phyloP scores from a whole-genome alignment of 1,284 basidiomycete genomes.

The Cryptococcus amylolentus region DNA sequence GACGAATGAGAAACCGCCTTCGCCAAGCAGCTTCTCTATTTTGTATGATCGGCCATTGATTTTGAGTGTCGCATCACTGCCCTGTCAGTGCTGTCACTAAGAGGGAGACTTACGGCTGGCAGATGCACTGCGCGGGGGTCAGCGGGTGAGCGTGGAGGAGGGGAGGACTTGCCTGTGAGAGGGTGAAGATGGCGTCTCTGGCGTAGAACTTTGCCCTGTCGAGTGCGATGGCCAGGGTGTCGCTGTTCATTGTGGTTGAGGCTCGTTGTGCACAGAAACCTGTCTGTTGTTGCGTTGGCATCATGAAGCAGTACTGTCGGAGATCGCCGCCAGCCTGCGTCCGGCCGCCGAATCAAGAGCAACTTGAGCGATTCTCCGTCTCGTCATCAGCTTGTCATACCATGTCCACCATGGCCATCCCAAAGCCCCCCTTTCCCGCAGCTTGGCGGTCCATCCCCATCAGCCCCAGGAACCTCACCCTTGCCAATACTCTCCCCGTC shows the following conservation, averaged over 20 bases:
- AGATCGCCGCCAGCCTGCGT: too few species aligned
- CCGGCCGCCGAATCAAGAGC: too few species aligned
- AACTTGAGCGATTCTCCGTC: too few species aligned
- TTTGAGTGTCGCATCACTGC: slow-evolving; percentile 63
- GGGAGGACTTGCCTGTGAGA: slow-evolving; percentile 32
- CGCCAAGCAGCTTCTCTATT: slow-evolving; percentile 83
- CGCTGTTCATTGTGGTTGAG: slow-evolving; percentile 13
- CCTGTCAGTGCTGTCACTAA: neutral
- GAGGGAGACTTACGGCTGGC: slow-evolving; percentile 42
- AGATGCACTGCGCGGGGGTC: slow-evolving; percentile 39
- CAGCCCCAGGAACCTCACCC: slow-evolving; percentile 31
- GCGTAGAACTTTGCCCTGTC: slow-evolving; percentile 44
- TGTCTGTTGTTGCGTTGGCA: neutral
- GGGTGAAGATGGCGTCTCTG: slow-evolving; percentile 32
- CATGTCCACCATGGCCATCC: slow-evolving; percentile 1
- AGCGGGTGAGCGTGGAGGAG: neutral
- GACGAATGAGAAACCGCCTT: slow-evolving; percentile 93
- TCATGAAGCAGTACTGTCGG: neutral
- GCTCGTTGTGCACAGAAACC: neutral
- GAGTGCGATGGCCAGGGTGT: slow-evolving; percentile 38
- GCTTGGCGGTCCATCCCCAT: slow-evolving; percentile 37
- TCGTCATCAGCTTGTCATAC: neutral
- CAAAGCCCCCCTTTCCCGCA: slow-evolving; percentile 36
- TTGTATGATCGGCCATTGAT: slow-evolving; percentile 91
- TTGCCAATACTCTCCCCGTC: slow-evolving; percentile 47